These are phyloP conservation scores for Pleurotus salmoneostramineus DNA, from an alignment of 768 basidiomycete species.

Conservation along the genomic window DNA sequence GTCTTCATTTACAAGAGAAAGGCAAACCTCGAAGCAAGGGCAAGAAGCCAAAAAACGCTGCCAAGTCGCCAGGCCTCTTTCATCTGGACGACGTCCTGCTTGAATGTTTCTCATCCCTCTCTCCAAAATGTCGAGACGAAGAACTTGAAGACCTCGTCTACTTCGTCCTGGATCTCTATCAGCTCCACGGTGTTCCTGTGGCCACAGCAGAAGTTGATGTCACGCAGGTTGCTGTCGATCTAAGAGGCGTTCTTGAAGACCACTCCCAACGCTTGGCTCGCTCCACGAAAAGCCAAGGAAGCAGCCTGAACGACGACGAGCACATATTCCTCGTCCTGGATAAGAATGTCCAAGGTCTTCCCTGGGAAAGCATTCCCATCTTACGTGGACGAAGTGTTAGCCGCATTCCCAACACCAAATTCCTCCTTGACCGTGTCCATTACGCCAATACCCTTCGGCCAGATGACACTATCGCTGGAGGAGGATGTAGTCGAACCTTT, in stretches of 20 bases:
- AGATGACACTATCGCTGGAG: slow-evolving; percentile 14
- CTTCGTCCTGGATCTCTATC: slow-evolving; percentile 91
- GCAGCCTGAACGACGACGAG: slow-evolving; percentile 37
- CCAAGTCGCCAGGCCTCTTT: slow-evolving; percentile 36
- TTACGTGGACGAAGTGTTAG: slow-evolving; percentile 83
- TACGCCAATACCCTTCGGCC: slow-evolving; percentile 47
- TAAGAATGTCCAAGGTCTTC: slow-evolving; percentile 82
- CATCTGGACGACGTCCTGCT: slow-evolving; percentile 73
- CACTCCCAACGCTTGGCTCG: slow-evolving; percentile 38
- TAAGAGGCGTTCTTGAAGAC: slow-evolving; percentile 75
- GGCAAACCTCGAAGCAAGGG: slow-evolving; percentile 26
- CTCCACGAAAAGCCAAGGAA: slow-evolving; percentile 17
- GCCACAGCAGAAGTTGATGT: slow-evolving; percentile 91
- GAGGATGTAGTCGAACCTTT: slow-evolving; percentile 35
- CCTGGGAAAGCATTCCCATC: slow-evolving; percentile 94
- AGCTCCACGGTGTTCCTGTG: slow-evolving; percentile 86
- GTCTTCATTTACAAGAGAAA: slow-evolving; percentile 58
- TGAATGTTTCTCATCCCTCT: slow-evolving; percentile 80
- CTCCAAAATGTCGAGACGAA: slow-evolving; percentile 82
- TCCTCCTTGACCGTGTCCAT: slow-evolving; percentile 78
- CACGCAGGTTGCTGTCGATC: slow-evolving; percentile 84
- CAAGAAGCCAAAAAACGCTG: slow-evolving; percentile 27
- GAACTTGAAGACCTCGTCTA: slow-evolving; percentile 95
- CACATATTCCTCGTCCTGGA: slow-evolving; percentile 90
- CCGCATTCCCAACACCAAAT: slow-evolving; percentile 88